phyloP scores from a whole-genome alignment of 176 grass and related monocot species.

The Aegilops sharonensis region DNA sequence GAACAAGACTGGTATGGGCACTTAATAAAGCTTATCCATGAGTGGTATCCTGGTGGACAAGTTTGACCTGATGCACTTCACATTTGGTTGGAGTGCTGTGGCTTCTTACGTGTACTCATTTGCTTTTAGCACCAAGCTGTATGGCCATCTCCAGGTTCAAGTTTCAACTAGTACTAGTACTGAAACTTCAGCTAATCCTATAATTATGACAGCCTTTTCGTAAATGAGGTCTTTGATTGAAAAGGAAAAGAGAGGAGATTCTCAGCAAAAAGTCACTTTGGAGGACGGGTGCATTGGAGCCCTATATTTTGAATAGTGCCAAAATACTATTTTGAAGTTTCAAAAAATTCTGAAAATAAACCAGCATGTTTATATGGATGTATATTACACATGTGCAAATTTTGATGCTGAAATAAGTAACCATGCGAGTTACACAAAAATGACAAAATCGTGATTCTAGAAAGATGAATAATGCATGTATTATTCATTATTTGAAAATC shows the following conservation, averaged over 20 bases:
- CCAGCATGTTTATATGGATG: too few species aligned
- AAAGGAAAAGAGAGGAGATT: background rate
- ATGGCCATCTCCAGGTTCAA: background rate
- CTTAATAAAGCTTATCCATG: conserved; percentile 16
- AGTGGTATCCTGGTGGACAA: conserved; percentile 34
- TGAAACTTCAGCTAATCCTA: background rate
- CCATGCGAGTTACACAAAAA: too few species aligned
- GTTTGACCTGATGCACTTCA: conserved; percentile 11
- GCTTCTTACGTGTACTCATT: background rate
- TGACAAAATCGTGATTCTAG: too few species aligned
- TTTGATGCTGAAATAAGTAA: too few species aligned
- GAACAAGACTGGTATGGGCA: conserved; percentile 8
- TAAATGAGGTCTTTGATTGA: background rate
- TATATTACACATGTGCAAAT: too few species aligned
- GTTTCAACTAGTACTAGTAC: background rate
- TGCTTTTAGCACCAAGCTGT: background rate
- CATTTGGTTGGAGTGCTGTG: background rate
- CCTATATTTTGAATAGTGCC: too few species aligned
- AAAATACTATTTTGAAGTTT: too few species aligned
- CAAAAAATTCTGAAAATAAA: too few species aligned
- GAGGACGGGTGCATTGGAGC: too few species aligned
- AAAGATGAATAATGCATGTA: too few species aligned
- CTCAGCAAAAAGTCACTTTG: background rate
- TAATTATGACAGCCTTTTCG: background rate
- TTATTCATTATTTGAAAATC: too few species aligned